These are phyloP conservation scores for Protomyces gravidus DNA, from an alignment of 1,139 yeast species.

Conservation along the genomic window DNA sequence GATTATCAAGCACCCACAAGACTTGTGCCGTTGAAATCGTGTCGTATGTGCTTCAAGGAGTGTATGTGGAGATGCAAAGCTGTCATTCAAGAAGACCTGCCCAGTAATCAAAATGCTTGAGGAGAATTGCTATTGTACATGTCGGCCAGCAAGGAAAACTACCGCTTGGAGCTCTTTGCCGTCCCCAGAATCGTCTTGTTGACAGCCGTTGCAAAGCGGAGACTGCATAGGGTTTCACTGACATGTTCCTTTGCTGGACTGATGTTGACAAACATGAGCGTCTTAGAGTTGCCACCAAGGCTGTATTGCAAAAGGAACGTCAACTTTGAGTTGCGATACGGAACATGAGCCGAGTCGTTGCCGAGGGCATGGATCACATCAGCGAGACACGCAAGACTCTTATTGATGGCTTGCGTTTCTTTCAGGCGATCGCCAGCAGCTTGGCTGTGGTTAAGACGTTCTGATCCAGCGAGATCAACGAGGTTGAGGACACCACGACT, in stretches of 20 bases:
- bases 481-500: constrained; percentile 65
- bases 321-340: constrained; percentile 57
- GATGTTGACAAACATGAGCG: constrained; percentile 87
- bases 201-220: constrained; percentile 79
- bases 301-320: constrained; percentile 83
- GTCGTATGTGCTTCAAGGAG: no score
- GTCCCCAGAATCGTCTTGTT: constrained; percentile 22
- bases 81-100: no score
- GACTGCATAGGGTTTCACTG: constrained; percentile 74
- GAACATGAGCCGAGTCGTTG: constrained; percentile 45
- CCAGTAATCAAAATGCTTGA: no score
- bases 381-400: constrained; percentile 80
- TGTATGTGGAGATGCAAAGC: no score
- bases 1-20: no score
- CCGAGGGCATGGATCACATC: constrained; percentile 82
- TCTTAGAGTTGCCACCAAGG: constrained; percentile 78
- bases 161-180: constrained; percentile 9
- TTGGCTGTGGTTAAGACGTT: constrained; percentile 63
- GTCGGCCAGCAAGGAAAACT: no score
- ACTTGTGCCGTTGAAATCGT: no score
- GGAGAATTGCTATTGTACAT: no score
- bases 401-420: constrained; percentile 88
- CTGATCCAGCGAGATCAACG: constrained; percentile 86
- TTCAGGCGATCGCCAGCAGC: constrained; percentile 70
- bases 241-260: constrained; percentile 63